These are phyloP conservation scores for Suillus bovinus DNA, from an alignment of 768 basidiomycete species.

Conservation along the genomic window DNA sequence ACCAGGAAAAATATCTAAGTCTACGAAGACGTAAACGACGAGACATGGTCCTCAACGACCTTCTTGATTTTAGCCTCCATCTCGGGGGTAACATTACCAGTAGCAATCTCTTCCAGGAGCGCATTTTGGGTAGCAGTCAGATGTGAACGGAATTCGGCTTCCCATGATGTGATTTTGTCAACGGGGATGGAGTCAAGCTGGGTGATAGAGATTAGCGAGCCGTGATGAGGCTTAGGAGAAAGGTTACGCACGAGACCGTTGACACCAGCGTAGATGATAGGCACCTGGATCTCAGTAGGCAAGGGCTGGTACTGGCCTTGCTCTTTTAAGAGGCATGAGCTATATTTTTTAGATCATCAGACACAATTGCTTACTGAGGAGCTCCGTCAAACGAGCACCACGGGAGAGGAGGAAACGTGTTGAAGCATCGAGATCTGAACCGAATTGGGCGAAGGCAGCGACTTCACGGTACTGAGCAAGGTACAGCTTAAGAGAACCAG, in stretches of 20 bases:
- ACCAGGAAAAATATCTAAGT: conserved; percentile 11
- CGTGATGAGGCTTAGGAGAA: not conserved
- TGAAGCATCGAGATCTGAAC: conserved; percentile 99
- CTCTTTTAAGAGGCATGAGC: conserved; percentile 49
- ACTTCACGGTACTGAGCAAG: conserved; percentile 99
- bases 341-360: conserved; percentile 12
- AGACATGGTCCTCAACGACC: conserved; percentile 86
- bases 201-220: not conserved
- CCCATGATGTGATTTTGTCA: conserved; percentile 92
- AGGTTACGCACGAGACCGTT: conserved; percentile 83
- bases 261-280: conserved; percentile 99
- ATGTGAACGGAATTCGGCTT: conserved; percentile 89
- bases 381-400: conserved; percentile 98
- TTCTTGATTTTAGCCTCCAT: conserved; percentile 95
- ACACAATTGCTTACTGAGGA: conserved; percentile 62
- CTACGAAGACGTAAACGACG: conserved; percentile 62
- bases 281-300: conserved; percentile 94
- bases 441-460: conserved; percentile 98
- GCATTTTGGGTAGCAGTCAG: conserved; percentile 69
- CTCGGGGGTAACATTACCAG: conserved; percentile 83
- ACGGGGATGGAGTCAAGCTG: conserved; percentile 95
- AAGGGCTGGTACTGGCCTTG: conserved; percentile 98
- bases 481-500: conserved; percentile 99
- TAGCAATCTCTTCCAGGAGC: conserved; percentile 83
- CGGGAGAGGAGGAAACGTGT: conserved; percentile 97